Conservation (phyloP, 2,329 filamentous ascomycete genomes). For the Biscogniauxia sp. region DNA sequence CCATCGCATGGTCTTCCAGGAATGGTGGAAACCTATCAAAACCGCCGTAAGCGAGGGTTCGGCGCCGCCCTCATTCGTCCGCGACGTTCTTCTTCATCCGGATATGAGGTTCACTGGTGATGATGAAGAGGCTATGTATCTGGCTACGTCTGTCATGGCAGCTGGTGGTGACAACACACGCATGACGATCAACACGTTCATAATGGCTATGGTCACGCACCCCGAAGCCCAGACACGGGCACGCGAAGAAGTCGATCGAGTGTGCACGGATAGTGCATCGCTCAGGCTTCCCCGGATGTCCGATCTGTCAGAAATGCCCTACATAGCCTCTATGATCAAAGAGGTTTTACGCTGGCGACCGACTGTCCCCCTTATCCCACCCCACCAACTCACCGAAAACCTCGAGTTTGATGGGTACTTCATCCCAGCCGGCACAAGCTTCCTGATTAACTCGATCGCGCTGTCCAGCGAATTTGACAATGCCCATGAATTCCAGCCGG, state of each 20-base stretch:
- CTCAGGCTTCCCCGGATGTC: slow-evolving; percentile 18
- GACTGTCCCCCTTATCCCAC: slow-evolving; percentile 13
- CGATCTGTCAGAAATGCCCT: slow-evolving; percentile 22
- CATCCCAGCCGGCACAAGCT: slow-evolving; percentile 27
- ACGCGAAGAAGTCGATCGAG: slow-evolving; percentile 7
- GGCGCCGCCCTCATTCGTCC: slow-evolving; percentile 30
- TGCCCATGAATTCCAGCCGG: slow-evolving; percentile 29
- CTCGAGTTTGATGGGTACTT: slow-evolving; percentile 11
- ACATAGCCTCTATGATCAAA: slow-evolving; percentile 19
- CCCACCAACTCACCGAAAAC: slow-evolving; percentile 13
- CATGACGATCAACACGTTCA: slow-evolving; percentile 32
- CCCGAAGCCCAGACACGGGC: slow-evolving; percentile 5
- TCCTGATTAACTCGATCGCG: slow-evolving; percentile 31
- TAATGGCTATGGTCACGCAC: slow-evolving; percentile 29
- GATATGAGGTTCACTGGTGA: slow-evolving; percentile 26
- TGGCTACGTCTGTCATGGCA: slow-evolving; percentile 33
- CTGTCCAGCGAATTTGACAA: slow-evolving; percentile 23
- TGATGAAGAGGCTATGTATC: slow-evolving; percentile 36
- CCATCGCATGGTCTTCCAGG: slow-evolving; percentile 24
- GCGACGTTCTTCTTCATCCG: slow-evolving; percentile 23
- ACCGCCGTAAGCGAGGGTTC: slow-evolving; percentile 19
- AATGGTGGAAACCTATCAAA: slow-evolving; percentile 30
- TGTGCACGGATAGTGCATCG: slow-evolving; percentile 8
- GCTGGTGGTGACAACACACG: slow-evolving; percentile 35
- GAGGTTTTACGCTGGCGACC: slow-evolving; percentile 16